Conservation (phyloP, 768 basidiomycete genomes). For the Pisolithus sp. region DNA sequence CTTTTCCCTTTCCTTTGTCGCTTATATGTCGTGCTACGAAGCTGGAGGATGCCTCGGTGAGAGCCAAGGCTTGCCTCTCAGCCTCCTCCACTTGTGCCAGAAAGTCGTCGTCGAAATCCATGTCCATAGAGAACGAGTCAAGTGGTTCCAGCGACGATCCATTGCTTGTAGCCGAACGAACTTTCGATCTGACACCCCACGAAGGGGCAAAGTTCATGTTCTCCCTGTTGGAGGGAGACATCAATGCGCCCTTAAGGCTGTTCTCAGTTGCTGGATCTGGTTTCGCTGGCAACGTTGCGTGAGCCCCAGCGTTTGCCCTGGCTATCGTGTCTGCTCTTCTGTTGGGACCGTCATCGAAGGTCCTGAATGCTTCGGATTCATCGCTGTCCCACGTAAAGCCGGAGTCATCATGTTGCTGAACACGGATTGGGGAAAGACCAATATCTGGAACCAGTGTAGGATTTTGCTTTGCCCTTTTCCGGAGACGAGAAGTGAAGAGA, state of each 20-base stretch:
- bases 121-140: slow-evolving; percentile 30
- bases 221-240: not conserved
- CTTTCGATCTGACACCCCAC: not conserved
- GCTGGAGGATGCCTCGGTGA: not conserved
- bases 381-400: slow-evolving; percentile 26
- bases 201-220: not conserved
- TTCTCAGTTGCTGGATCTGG: not conserved
- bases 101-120: slow-evolving; percentile 34
- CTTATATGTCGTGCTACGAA: slow-evolving; percentile 5
- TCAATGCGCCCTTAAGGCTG: not conserved
- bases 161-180: not conserved
- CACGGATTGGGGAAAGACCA: slow-evolving; percentile 24
- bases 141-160: slow-evolving; percentile 20
- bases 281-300: slow-evolving; percentile 4
- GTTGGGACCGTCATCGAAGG: slow-evolving; percentile 9
- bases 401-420: slow-evolving; percentile 17
- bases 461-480: not conserved
- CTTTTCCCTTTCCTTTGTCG: slow-evolving; percentile 20
- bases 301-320: not conserved
- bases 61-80: slow-evolving; percentile 15
- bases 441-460: slow-evolving; percentile 18
- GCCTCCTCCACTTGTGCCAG: slow-evolving; percentile 31
- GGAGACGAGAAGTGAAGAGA: slow-evolving; percentile 6
- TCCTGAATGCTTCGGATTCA: slow-evolving; percentile 19
- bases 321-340: not conserved